phyloP scores from a whole-genome alignment of 2,329 filamentous ascomycete genomes.

The Penicillium rolfsii region DNA sequence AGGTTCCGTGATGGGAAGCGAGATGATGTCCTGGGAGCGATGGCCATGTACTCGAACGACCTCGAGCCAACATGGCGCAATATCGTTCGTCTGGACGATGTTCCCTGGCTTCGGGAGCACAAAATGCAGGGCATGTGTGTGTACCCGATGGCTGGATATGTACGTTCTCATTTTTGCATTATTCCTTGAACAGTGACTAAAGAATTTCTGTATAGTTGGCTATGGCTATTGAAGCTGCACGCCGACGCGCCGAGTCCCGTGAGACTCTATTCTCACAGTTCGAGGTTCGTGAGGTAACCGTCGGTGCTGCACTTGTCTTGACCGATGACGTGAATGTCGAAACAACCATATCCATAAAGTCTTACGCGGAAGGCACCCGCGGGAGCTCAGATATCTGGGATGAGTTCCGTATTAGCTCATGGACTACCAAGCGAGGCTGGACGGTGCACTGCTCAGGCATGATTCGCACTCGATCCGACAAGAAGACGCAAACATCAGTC shows the following conservation, averaged over 20 bases:
- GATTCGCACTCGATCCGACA: conserved; percentile 29
- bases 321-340: conserved; percentile 54
- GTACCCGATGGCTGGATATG: conserved; percentile 33
- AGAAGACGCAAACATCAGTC: conserved; percentile 25
- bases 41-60: conserved; percentile 32
- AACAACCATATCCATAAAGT: conserved; percentile 53
- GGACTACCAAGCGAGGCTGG: conserved; percentile 32
- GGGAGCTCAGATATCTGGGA: conserved; percentile 36
- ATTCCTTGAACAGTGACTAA: neutral
- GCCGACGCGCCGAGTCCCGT: conserved; percentile 31
- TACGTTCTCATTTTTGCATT: conserved; percentile 1
- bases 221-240: conserved; percentile 41
- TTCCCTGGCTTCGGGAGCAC: conserved; percentile 34
- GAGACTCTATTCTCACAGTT: conserved; percentile 47
- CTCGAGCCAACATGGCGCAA: conserved; percentile 35
- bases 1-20: conserved; percentile 23
- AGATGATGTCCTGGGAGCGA: conserved; percentile 35
- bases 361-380: conserved; percentile 44
- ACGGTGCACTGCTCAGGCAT: conserved; percentile 34
- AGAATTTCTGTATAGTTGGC: conserved; percentile 19
- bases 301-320: conserved; percentile 54
- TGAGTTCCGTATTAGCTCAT: conserved; percentile 35
- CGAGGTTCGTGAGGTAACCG: conserved; percentile 53
- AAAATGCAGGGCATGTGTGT: conserved; percentile 39
- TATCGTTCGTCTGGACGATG: conserved; percentile 28